phyloP scores from a whole-genome alignment of 1,139 yeast species.

The Yamadazyma membranifaciens region DNA sequence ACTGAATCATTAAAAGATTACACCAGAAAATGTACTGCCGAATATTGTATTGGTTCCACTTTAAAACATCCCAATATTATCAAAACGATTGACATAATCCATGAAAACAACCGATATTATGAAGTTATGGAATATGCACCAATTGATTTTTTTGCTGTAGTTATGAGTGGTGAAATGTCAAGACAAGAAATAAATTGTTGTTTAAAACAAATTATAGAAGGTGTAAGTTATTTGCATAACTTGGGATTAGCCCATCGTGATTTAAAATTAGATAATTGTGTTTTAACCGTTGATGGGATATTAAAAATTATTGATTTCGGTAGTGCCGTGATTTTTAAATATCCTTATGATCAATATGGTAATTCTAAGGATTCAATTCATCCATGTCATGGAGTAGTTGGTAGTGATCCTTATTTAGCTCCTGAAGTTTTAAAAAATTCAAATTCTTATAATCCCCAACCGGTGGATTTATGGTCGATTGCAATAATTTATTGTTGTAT shows the following conservation, averaged over 20 bases:
- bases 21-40: constrained; percentile 94
- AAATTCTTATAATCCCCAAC: constrained; percentile 80
- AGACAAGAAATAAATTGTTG: constrained; percentile 85
- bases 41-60: constrained; percentile 95
- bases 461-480: constrained; percentile 93
- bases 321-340: constrained; percentile 89
- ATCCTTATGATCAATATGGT: constrained; percentile 71
- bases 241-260: constrained; percentile 96
- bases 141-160: constrained; percentile 93
- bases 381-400: constrained; percentile 90
- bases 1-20: constrained; percentile 88
- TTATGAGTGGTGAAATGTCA: constrained; percentile 94
- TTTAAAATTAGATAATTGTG: constrained; percentile 91
- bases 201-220: constrained; percentile 80
- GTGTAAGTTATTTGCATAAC: constrained; percentile 79
- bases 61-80: constrained; percentile 91
- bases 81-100: constrained; percentile 88
- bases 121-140: constrained; percentile 99
- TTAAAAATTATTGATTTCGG: constrained; percentile 95
- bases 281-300: constrained; percentile 80
- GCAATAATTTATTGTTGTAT: constrained; percentile 96
- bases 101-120: constrained; percentile 80
- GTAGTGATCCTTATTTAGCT: constrained; percentile 96
- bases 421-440: constrained; percentile 84
- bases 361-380: constrained; percentile 57